Base-by-base conservation (phyloP, 2,329 filamentous ascomycete species). In the Orbilia ellipsospora region DNA sequence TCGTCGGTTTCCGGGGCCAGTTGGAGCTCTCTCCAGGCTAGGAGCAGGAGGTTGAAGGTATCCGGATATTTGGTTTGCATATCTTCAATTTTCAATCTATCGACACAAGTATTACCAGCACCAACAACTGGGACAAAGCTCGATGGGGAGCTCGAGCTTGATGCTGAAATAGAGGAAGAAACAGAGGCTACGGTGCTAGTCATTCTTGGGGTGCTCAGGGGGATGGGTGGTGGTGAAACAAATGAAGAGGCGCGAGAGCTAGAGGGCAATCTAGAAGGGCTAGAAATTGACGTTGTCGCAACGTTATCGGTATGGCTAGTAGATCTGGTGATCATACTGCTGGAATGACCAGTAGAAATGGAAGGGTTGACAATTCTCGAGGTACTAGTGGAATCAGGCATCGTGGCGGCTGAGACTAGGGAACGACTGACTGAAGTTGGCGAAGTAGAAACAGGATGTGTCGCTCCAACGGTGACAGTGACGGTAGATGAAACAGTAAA, bases 21-120 rank as follows among this genome's bases (percentile, higher is more conserved):
- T 63, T 77, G 73, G 59, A 79, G 73, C 12, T 73, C 68, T 26
- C 59, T 62, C 77, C 78, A 72, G 20, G 57, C 78, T 10, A 78
- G 44, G 18, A 78, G 64, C n/a, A 78, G 77, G 42, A 79, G 77
- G 48, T 79, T 79, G 63, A 77, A 69, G 52, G 64, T 75, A 36
- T 75, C 64, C 8, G 72, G 72, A 26, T 44, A 54, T 42, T 65
- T 51, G 1, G 36, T 28, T 16, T 75, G 64, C 72, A 75, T 75
- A 56, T 69, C 60, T 20, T 75, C 59, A 51, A 75, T 61, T 13
- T 65, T 75, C 55, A 75, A 23, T 50, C 72, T 75, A 36, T 75
- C 72, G 42, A 75, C 72, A 36, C 72, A 75, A 12, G 31, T 42
- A 4, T 63, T 65, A 23, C 66, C 72, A 1, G 64, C 57, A 18